Conservation (phyloP, 1,139 yeast species). For the Taphrina pruni region DNA sequence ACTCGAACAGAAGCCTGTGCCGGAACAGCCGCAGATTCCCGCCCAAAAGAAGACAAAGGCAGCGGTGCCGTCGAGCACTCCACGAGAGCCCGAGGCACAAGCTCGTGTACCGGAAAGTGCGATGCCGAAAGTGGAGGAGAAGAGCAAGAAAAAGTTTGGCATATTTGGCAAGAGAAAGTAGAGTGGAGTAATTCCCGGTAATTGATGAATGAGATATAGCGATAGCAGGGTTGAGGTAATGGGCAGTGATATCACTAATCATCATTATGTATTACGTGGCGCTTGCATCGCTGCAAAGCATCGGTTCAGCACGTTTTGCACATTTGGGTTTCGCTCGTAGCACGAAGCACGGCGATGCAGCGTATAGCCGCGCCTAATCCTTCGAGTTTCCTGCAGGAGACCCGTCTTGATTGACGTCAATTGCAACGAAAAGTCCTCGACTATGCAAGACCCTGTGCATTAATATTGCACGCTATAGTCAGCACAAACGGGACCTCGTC, state of each 20-base stretch:
- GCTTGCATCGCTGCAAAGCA: too few species aligned
- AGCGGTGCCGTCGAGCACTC: conserved; percentile 1
- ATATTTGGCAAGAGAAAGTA: conserved; percentile 48
- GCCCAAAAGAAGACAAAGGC: not conserved
- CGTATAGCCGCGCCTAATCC: conserved; percentile 74
- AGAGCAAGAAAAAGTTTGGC: conserved; percentile 42
- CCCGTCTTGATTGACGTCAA: conserved; percentile 52
- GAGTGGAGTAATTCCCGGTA: not conserved
- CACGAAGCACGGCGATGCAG: conserved; percentile 68
- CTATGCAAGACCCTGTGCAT: conserved; percentile 61
- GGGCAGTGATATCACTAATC: not conserved
- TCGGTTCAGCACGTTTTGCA: too few species aligned
- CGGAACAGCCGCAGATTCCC: not conserved
- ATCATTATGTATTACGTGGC: too few species aligned
- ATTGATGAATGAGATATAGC: not conserved
- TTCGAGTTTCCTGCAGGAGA: conserved; percentile 47
- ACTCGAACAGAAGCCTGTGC: conserved; percentile 23
- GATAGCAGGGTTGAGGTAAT: not conserved
- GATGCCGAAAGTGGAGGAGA: conserved; percentile 30
- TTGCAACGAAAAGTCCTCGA: conserved; percentile 52
- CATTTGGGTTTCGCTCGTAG: conserved; percentile 47
- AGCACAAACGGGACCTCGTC: conserved; percentile 21
- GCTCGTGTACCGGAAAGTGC: not conserved
- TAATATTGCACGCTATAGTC: conserved; percentile 56
- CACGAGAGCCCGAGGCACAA: not conserved